Evolutionary conservation across 2,329 filamentous ascomycete species (phyloP), one percentile per base, ranked within the genome.

Genomic region (Alternaria sp.): DNA sequence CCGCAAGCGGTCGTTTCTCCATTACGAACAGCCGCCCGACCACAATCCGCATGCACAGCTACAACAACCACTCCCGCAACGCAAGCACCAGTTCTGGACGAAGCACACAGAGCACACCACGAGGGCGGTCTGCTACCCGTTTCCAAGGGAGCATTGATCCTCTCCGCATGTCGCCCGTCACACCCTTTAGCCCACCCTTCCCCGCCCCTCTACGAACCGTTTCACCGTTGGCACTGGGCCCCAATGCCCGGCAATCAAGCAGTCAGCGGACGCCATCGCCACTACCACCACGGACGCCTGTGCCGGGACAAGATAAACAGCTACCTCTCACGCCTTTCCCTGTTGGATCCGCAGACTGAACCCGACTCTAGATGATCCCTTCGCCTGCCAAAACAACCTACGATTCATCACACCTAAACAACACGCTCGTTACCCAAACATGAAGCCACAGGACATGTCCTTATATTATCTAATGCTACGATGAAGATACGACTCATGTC

Each of bases 311-410:
- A 30, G 67, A 71, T 12, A 78, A 78, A 57, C 72, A 73, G 15
- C 47, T 78, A 21, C 76, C 76, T 10, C 51, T 77, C 9, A 78
- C 76, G n/a, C 76, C 76, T 5, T 74, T 77, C 11, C 76, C 76
- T 0, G 67, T 74, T 3, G 56, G 61, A 21, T 28, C 19, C n/a
- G 32, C 4, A 19, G 46, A 26, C 28, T 61, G 46, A 61, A 19
- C n/a, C 6, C 1, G 17, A 40, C 28, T 8, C 26, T 13, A 15
- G 13, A 32, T 23, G 43, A 32, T 19, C 25, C 13, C 6, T 21
- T 1, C 26, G 26, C 30, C 25, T 17, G 12, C 1, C 13, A 17
- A 3, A 32, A 23, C 12, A 23, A n/a, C 13, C 6, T 23, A 52
- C 19, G 21, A 36, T 12, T 17, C 28, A 52, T 13, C 23, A 30